Base-by-base conservation (phyloP, 257 asterid genomes). In the Solanum tarapatanum region DNA sequence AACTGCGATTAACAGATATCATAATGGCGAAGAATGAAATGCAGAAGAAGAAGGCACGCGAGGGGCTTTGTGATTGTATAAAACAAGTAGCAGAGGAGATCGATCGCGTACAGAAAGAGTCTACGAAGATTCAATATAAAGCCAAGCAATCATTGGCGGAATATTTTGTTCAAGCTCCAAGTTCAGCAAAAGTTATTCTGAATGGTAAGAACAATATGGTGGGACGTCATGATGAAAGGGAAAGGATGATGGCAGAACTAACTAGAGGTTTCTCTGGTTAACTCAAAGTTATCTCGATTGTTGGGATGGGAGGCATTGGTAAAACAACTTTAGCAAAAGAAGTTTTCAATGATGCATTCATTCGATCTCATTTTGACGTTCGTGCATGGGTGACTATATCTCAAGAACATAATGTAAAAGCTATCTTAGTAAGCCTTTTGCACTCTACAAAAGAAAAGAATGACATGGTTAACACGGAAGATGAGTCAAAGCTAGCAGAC, bases 241-340 rank as follows among this genome's bases (percentile, higher is more conserved):
- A 82, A 41, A 26, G 0, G 9, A 6, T 82, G 2, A 0, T 41
- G 1, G 0, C 5, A 21, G 24, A 41, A 12, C 85, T 82, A 1
- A 17, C 64, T 13, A 45, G n/a, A 80, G 68, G 23, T 1, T 43
- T 2, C 8, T 21, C 6, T 19, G 17, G 6, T 8, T 70, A 48
- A 82, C n/a, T 8, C 23, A 37, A 79, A 8, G 36, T 85, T 0
- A 69, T 88, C 13, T 41, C 88, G 0, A 77, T 88, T n/a, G 68
- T 45, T 8, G 88, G 90, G 48, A 88, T 85, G 90, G 74, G 86
- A 2, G 88, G 66, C 66, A 58, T 58, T 58, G 66, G 66, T 58
- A 58, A 58, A 58, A 58, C 66, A 19, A 58, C 66, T 58, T 58
- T 58, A 58, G 66, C 66, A 19, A 19, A 19, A 19, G 73, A 76